Conservation (phyloP, 352 stramenopile genomes). For the Globisporangium spinosum region DNA sequence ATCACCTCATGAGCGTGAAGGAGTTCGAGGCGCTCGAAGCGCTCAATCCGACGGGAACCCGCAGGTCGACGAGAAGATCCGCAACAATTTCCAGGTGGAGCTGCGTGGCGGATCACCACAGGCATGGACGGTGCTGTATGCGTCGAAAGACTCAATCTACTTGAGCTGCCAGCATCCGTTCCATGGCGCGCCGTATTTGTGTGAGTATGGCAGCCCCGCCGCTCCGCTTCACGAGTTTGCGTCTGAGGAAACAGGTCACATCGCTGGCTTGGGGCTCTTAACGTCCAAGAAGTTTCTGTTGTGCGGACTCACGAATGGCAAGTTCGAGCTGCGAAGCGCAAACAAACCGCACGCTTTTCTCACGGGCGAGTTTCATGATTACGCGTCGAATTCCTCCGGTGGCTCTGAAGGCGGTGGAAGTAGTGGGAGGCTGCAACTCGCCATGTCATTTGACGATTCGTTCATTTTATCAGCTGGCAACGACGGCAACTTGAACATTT, state of each 20-base stretch:
- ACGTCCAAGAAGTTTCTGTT: slow-evolving; percentile 66
- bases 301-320: slow-evolving; percentile 72
- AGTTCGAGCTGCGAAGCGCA: slow-evolving; percentile 66
- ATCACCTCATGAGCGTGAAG: slow-evolving; percentile 40
- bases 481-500: slow-evolving; percentile 78
- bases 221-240: slow-evolving; percentile 40
- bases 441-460: slow-evolving; percentile 83
- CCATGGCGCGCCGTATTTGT: slow-evolving; percentile 32
- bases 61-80: slow-evolving; percentile 45
- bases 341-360: slow-evolving; percentile 59
- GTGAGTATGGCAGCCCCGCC: slow-evolving; percentile 26
- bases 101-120: slow-evolving; percentile 18
- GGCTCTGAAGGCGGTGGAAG: not conserved
- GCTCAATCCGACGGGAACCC: slow-evolving; percentile 38
- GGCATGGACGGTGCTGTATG: slow-evolving; percentile 44
- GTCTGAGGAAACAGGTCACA: slow-evolving; percentile 29
- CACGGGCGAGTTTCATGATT: slow-evolving; percentile 79
- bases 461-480: slow-evolving; percentile 65
- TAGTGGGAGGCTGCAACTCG: slow-evolving; percentile 26
- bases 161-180: slow-evolving; percentile 44
- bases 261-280: slow-evolving; percentile 43
- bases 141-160: slow-evolving; percentile 35
- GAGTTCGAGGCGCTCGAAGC: slow-evolving; percentile 46
- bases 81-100: slow-evolving; percentile 48
- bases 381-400: slow-evolving; percentile 10